phyloP scores from a whole-genome alignment of 768 basidiomycete species.

The Porpolomopsis calyptriformis region DNA sequence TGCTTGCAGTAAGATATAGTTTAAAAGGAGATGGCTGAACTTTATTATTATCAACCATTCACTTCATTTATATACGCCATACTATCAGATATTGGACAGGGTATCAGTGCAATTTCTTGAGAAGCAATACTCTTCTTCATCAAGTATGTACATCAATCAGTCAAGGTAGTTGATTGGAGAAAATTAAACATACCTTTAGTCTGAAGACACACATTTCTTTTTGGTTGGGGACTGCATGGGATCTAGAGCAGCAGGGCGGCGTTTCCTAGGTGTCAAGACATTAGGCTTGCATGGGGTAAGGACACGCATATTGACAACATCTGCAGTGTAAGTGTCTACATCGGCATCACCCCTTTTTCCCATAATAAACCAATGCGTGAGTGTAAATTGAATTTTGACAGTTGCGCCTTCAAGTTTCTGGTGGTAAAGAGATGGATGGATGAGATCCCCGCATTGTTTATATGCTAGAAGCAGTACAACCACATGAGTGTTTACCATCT shows the following conservation, averaged over 20 bases:
- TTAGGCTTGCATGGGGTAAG: neutral
- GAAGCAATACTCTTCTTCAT: too few relatives aligned
- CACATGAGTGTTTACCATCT: constrained; percentile 2
- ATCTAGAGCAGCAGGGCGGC: neutral
- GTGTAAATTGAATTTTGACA: constrained; percentile 3
- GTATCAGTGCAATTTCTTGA: too few relatives aligned
- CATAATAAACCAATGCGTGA: constrained; percentile 4
- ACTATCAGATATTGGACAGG: too few relatives aligned
- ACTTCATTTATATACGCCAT: too few relatives aligned
- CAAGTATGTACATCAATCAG: too few relatives aligned
- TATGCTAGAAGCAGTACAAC: neutral
- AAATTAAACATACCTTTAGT: neutral
- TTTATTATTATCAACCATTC: too few relatives aligned
- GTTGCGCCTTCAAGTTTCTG: neutral
- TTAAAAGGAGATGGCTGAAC: too few relatives aligned
- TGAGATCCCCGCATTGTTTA: neutral
- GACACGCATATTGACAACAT: neutral
- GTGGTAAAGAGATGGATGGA: neutral
- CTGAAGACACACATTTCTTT: neutral
- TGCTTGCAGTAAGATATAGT: too few relatives aligned
- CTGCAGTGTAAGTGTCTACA: neutral
- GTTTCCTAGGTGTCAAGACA: neutral
- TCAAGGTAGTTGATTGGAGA: too few relatives aligned
- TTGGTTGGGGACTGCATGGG: constrained; percentile 6
- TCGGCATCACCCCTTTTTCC: neutral